A percentile compares a stretch with the other conserved stretches of the same genome.
Evolutionary conservation across 2,329 filamentous ascomycete genomes (phyloP).

Genomic region (Fusarium hainanense): DNA sequence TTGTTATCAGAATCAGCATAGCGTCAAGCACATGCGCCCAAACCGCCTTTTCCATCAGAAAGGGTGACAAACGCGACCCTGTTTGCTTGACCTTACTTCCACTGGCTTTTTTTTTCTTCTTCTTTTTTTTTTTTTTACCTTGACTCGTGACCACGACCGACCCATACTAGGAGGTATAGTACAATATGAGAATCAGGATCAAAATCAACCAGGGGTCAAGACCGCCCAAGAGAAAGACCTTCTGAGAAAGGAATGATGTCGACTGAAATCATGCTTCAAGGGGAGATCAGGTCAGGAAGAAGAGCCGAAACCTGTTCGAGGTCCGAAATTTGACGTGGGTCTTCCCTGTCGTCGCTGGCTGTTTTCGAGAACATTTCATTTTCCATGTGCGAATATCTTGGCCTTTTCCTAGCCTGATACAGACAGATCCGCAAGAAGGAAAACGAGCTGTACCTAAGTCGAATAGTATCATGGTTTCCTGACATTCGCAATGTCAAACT

Average conservation of each 20-base stretch:
- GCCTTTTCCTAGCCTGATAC: not conserved
- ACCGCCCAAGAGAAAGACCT: constrained; percentile 29
- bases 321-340: constrained; percentile 40
- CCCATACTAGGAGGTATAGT: constrained; percentile 26
- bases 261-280: constrained; percentile 25
- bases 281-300: constrained; percentile 32
- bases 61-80: constrained; percentile 3
- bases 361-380: constrained; percentile 28
- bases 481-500: not conserved
- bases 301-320: constrained; percentile 39
- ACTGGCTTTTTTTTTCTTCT: constrained; percentile 6
- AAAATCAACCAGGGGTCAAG: constrained; percentile 13
- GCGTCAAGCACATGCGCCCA: constrained; percentile 20
- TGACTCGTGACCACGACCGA: constrained; percentile 35
- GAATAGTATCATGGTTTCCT: not conserved
- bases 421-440: not conserved
- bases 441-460: not conserved
- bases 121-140: constrained; percentile 8
- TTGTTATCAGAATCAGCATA: constrained; percentile 21
- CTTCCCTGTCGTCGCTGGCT: constrained; percentile 3
- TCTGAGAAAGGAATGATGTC: constrained; percentile 36
- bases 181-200: constrained; percentile 19
- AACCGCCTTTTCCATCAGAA: constrained; percentile 16
- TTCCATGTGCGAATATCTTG: constrained; percentile 13
- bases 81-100: constrained; percentile 1